Base-by-base conservation (phyloP, 495 filamentous ascomycete genomes). In the Aspergillus heteromorphus region DNA sequence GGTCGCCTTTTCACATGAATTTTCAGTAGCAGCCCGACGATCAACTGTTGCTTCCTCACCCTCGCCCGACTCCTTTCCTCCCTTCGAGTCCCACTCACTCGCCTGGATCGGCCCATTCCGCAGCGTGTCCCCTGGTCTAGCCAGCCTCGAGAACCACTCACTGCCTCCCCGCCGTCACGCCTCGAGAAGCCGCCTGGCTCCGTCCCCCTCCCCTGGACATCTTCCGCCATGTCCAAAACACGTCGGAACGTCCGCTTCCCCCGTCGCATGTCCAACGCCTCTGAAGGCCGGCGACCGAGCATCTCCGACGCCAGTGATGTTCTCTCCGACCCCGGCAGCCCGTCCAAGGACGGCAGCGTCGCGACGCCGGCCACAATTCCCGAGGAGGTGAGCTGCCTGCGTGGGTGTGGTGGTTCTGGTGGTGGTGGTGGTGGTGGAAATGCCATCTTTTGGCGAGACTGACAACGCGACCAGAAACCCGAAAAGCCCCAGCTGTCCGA, bases 201-300 rank as follows among this genome's bases (percentile, higher is more conserved):
- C 43, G 48, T 56, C 38, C 38, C 40, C 30, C 40, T 45, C 48
- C 30, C 51, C 49, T 45, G 54, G 45, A 18, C 54, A 53, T 53
- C 55, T 54, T 56, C 34, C 61, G 64, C 62, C 65, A 89, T 88
- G 87, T 79, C 84, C 57, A 87, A 85, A 76, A 79, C 86, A 56
- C 86, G 87, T 66, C 83, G 90, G 63, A 86, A 85, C 71, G 89
- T 96, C 62, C 86, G 89, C 65, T 96, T 96, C 72, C 83, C 84
- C 57, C 84, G 88, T 49, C 59, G 63, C 21, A 53, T 83, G 49
- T 73, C 73, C 40, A 83, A 70, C 52, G 81, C 74, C 51, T 75
- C 80, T 13, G 79, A 77, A 29, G 40, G 11, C 36, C 73, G 73
- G 31, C 82, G 88, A 56, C 70, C 77, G 19, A 91, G 87, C 76